Conservation (phyloP, 1,139 yeast genomes). For the Neolecta irregularis region DNA sequence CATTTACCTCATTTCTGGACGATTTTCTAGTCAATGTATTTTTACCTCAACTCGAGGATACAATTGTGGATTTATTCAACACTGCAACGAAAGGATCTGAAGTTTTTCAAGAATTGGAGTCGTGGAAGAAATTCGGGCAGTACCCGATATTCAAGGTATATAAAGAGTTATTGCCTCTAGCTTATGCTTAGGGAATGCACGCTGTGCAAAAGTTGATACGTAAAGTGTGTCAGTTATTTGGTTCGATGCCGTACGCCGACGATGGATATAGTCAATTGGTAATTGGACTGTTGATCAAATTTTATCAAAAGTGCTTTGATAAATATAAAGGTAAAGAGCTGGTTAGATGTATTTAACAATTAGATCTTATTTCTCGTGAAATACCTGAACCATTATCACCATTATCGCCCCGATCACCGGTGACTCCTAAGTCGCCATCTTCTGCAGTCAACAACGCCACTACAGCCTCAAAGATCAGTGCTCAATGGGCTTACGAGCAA, state of each 20-base stretch:
- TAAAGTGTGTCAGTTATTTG: slow-evolving; percentile 3
- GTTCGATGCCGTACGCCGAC: slow-evolving; percentile 4
- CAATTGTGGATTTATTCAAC: slow-evolving; percentile 4
- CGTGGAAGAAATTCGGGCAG: slow-evolving; percentile 2
- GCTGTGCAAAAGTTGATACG: slow-evolving; percentile 3
- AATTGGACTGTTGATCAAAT: slow-evolving; percentile 6
- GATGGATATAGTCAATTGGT: slow-evolving; percentile 8
- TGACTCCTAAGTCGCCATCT: too few species aligned
- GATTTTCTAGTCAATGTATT: slow-evolving; percentile 5
- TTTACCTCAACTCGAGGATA: slow-evolving; percentile 8
- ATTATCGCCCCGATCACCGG: too few species aligned
- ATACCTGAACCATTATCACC: too few species aligned
- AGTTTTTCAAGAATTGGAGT: slow-evolving; percentile 3
- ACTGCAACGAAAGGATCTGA: slow-evolving; percentile 4
- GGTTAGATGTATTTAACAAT: too few species aligned
- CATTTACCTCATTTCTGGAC: slow-evolving; percentile 8
- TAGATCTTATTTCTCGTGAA: too few species aligned
- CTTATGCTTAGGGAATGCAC: too few species aligned
- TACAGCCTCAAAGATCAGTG: too few species aligned
- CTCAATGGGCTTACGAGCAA: too few species aligned
- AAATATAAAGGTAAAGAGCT: too few species aligned
- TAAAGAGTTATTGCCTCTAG: too few species aligned
- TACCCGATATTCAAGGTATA: slow-evolving; percentile 1
- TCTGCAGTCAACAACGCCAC: too few species aligned
- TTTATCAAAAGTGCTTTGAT: slow-evolving; percentile 3